Conservation (phyloP, 345 rosid genomes). For the Cardiospermum halicacabum region DNA sequence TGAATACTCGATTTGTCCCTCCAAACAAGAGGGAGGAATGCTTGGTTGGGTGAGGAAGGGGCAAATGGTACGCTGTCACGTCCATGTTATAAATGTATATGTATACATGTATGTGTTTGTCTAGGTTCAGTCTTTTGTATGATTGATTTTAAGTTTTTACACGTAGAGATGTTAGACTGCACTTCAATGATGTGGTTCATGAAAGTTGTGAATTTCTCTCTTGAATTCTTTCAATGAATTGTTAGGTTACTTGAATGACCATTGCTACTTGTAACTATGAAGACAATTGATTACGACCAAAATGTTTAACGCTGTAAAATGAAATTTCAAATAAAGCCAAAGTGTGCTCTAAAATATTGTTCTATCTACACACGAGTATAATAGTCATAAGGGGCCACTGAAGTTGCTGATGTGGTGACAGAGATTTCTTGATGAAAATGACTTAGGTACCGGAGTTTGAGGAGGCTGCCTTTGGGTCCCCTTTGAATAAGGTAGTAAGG, state of each 20-base stretch:
- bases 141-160: neutral
- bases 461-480: constrained; percentile 78
- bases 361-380: neutral
- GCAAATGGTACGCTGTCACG: constrained; percentile 58
- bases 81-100: neutral
- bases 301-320: neutral
- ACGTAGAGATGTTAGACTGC: neutral
- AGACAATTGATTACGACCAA: neutral
- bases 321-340: neutral
- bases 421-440: constrained; percentile 10
- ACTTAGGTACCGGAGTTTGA: constrained; percentile 87
- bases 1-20: constrained; percentile 79
- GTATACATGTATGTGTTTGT: neutral
- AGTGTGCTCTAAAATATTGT: neutral
- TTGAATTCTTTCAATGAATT: neutral
- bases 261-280: neutral
- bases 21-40: constrained; percentile 81
- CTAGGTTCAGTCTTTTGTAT: neutral
- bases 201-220: neutral
- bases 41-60: constrained; percentile 92
- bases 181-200: neutral
- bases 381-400: neutral
- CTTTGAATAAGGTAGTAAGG: constrained; percentile 61
- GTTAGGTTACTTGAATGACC: neutral
- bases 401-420: constrained; percentile 12